phyloP scores from a whole-genome alignment of 768 basidiomycete species.

The Dentipellis fragilis region DNA sequence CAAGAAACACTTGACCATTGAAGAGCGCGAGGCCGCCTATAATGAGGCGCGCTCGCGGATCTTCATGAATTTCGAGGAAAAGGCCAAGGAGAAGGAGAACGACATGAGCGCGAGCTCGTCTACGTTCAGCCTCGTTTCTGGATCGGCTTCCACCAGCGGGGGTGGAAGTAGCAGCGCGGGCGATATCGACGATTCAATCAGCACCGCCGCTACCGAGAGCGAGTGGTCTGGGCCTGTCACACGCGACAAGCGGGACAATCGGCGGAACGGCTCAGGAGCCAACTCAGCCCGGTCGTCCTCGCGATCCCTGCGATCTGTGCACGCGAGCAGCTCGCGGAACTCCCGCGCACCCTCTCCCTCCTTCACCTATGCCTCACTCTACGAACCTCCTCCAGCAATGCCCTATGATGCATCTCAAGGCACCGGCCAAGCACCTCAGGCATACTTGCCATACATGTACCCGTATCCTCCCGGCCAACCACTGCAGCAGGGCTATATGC shows the following conservation, averaged over 20 bases:
- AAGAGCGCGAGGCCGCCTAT: conserved; percentile 84
- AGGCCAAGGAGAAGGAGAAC: conserved; percentile 45
- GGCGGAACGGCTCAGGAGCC: conserved; percentile 30
- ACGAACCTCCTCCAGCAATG: conserved; percentile 42
- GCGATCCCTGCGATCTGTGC: conserved; percentile 44
- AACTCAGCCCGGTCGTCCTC: conserved; percentile 47
- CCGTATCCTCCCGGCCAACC: conserved; percentile 19
- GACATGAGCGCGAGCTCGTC: conserved; percentile 73
- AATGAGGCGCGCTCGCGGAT: conserved; percentile 79
- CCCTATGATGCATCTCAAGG: conserved; percentile 17
- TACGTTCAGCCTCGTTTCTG: conserved; percentile 58
- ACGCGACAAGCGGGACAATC: conserved; percentile 46
- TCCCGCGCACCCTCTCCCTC: conserved; percentile 71
- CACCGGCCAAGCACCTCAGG: conserved; percentile 16
- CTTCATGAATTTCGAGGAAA: conserved; percentile 75
- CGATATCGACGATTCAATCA: conserved; percentile 58
- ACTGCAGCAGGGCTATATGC: conserved; percentile 14
- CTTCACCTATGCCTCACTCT: conserved; percentile 64
- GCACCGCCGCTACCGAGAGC: conserved; percentile 71
- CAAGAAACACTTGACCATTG: conserved; percentile 70
- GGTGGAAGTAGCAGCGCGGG: conserved; percentile 49
- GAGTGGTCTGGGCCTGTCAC: conserved; percentile 61
- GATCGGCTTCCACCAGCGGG: conserved; percentile 50
- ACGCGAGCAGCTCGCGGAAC: conserved; percentile 48
- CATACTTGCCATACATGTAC: conserved; percentile 25